A percentile compares a stretch with the other conserved stretches of the same genome.
These are phyloP conservation scores for Podospora anserina DNA, from an alignment of 495 filamentous ascomycete species.

Conservation along the genomic window DNA sequence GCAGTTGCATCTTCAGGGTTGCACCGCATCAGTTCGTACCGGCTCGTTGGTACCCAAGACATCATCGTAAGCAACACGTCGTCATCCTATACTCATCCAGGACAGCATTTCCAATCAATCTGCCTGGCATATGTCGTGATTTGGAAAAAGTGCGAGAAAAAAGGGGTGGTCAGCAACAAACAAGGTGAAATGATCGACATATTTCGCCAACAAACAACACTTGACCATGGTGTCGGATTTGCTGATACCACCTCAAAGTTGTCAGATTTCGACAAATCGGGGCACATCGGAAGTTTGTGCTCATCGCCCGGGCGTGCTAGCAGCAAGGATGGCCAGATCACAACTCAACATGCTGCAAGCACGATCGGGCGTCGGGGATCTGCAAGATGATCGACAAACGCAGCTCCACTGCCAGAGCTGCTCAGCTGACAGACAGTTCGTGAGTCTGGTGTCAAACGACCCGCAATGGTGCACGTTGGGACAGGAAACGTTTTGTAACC, in stretches of 20 bases:
- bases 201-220: not conserved
- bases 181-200: not conserved
- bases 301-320: not conserved
- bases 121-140: not conserved
- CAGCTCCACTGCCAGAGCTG: not conserved
- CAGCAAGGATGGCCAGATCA: not conserved
- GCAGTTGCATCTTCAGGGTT: not conserved
- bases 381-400: slow-evolving; percentile 9
- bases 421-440: not conserved
- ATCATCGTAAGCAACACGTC: not conserved
- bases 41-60: not conserved
- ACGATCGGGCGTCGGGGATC: not conserved
- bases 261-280: not conserved
- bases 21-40: not conserved
- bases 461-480: not conserved
- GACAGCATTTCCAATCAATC: too few relatives aligned
- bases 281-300: not conserved
- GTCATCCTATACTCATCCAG: not conserved
- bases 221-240: not conserved
- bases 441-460: too few relatives aligned
- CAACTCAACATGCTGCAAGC: not conserved
- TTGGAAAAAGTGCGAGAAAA: not conserved
- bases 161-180: not conserved
- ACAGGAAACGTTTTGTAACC: not conserved
- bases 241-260: not conserved